Evolutionary conservation across 2,329 filamentous ascomycete species (phyloP).

Genomic region (Metarhizium brunneum): DNA sequence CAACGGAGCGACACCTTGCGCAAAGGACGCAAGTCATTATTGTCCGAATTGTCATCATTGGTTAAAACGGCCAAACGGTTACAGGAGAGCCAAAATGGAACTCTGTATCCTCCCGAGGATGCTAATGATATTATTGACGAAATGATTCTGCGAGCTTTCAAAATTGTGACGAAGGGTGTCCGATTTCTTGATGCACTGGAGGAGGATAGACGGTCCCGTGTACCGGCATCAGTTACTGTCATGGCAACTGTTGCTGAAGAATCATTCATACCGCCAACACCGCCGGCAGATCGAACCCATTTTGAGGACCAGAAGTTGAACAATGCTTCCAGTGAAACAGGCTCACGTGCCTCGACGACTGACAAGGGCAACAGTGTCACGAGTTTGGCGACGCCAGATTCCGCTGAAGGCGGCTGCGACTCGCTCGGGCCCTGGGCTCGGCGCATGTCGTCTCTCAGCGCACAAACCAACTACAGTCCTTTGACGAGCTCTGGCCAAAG

Average conservation of each 20-base stretch:
- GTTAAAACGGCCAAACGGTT: slow-evolving; percentile 84
- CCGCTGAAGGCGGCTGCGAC: slow-evolving; percentile 26
- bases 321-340: slow-evolving; percentile 25
- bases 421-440: slow-evolving; percentile 28
- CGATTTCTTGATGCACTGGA: slow-evolving; percentile 82
- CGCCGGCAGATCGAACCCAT: slow-evolving; percentile 46
- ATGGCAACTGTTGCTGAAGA: slow-evolving; percentile 54
- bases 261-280: slow-evolving; percentile 49
- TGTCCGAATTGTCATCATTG: slow-evolving; percentile 81
- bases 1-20: slow-evolving; percentile 67
- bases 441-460: slow-evolving; percentile 37
- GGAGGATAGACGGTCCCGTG: slow-evolving; percentile 44
- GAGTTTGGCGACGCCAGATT: slow-evolving; percentile 24
- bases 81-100: slow-evolving; percentile 58
- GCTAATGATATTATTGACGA: slow-evolving; percentile 78
- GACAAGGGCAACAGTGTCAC: slow-evolving; percentile 16
- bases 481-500: slow-evolving; percentile 20
- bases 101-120: slow-evolving; percentile 39
- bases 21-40: slow-evolving; percentile 72
- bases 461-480: slow-evolving; percentile 18
- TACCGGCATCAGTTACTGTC: slow-evolving; percentile 45
- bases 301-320: slow-evolving; percentile 32
- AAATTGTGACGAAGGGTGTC: slow-evolving; percentile 84
- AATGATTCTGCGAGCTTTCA: slow-evolving; percentile 88
- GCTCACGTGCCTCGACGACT: slow-evolving; percentile 25